These are phyloP conservation scores for Clohesyomyces aquaticus DNA, from an alignment of 495 filamentous ascomycete species.

Conservation along the genomic window DNA sequence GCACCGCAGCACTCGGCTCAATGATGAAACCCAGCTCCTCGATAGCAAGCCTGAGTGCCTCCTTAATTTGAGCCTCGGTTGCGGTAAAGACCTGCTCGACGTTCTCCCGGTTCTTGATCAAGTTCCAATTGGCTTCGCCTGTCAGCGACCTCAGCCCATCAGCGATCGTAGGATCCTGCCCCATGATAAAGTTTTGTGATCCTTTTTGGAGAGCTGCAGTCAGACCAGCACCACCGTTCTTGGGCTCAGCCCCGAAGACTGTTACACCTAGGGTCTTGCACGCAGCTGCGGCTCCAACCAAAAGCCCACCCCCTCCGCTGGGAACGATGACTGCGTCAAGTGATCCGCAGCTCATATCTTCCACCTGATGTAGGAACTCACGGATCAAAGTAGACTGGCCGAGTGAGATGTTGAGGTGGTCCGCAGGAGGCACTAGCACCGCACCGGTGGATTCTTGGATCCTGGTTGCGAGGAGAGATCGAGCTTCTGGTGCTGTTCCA, in stretches of 20 bases:
- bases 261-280: neutral
- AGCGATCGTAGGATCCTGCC: constrained; percentile 1
- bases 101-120: constrained; percentile 5
- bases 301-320: constrained; percentile 15
- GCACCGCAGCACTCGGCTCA: constrained; percentile 24
- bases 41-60: neutral
- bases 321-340: constrained; percentile 20
- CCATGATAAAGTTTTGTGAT: neutral
- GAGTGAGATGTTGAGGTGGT: constrained; percentile 6
- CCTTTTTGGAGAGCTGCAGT: neutral
- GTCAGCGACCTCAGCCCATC: constrained; percentile 18
- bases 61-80: constrained; percentile 7
- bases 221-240: constrained; percentile 6
- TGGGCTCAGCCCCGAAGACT: constrained; percentile 17
- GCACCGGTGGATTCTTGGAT: constrained; percentile 9
- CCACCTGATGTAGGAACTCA: constrained; percentile 13
- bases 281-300: constrained; percentile 11
- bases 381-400: constrained; percentile 7
- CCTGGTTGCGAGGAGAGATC: neutral
- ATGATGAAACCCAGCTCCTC: constrained; percentile 9
- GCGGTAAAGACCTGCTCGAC: constrained; percentile 15
- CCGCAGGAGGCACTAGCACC: constrained; percentile 8
- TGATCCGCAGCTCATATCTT: neutral
- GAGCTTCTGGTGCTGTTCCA: neutral
- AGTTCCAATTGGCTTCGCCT: constrained; percentile 16